Base-by-base conservation (phyloP, 106 monocot species). In the Apostasia shenzhenica region DNA sequence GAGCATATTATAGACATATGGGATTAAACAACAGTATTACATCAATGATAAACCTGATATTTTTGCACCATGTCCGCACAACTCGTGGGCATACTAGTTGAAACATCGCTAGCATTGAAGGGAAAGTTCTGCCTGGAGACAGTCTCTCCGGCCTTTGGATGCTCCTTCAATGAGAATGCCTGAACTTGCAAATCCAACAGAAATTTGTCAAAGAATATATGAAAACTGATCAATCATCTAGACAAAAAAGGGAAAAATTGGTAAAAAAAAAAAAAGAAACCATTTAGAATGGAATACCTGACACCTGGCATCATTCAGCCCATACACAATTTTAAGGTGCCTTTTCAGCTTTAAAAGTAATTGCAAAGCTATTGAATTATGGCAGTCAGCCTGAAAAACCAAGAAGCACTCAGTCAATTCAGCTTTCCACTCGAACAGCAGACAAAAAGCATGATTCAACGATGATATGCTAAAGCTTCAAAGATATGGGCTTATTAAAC, bases 101-200 rank as follows among this genome's bases (percentile, higher is more conserved):
- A 48, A 67, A 67, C 55, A 50, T 89, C 86, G 69, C 70, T 65
- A 6, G 84, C 67, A 52, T 71, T 89, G 69, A 94, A 86, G 10
- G 84, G 82, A 77, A 99, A 78, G 71, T 81, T 92, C 70, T 99
- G 97, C 73, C 75, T 90, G 26, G 84, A 81, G 54, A 93, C 45
- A 6, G 82, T 79, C 75, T 99, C 97, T 14, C 87, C 89, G 44
- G 82, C 71, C 58, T 93, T 99, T 14, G 92, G 89, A 47, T 75
- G 77, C 54, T 92, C 97, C 72, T 87, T 99, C 7, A 87, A 50
- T 71, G 92, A 99, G 75, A 90, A 99, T 47, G 97, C 92, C 97
- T 99, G 79, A 68, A 61, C 49, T 62, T 47, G 38, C 14, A 66
- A 41, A 2, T 56, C 11, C 64, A 74, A 57, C 0, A 57, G 9